Evolutionary conservation across 306 rosid species (phyloP).

Genomic region (Vicia faba): DNA sequence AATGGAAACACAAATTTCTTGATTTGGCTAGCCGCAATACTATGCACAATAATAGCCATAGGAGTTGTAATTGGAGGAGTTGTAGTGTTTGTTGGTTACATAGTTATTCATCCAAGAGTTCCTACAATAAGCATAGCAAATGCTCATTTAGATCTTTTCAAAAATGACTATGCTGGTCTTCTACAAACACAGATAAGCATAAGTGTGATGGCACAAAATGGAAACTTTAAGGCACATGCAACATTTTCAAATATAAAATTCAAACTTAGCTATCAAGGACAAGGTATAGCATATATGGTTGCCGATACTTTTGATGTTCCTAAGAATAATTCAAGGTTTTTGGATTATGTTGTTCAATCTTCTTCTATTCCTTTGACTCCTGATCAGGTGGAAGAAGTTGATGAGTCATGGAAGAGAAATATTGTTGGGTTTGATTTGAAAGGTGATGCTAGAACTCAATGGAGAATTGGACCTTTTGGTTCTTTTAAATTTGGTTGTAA

Average conservation of each 20-base stretch:
- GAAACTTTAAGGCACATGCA: constrained; percentile 71
- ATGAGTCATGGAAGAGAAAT: constrained; percentile 51
- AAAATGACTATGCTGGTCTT: constrained; percentile 50
- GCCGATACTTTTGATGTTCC: constrained; percentile 52
- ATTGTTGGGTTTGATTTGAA: constrained; percentile 50
- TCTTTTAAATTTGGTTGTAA: constrained; percentile 59
- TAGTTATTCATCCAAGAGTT: constrained; percentile 69
- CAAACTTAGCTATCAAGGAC: constrained; percentile 53
- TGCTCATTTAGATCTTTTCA: constrained; percentile 57
- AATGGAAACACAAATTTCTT: constrained; percentile 50
- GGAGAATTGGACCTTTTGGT: constrained; percentile 68
- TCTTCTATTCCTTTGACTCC: constrained; percentile 58
- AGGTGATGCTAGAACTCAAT: constrained; percentile 56
- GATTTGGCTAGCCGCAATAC: constrained; percentile 61
- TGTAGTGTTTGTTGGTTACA: constrained; percentile 56
- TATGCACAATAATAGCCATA: constrained; percentile 66
- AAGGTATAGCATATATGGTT: constrained; percentile 48
- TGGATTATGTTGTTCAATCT: constrained; percentile 52
- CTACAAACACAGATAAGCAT: constrained; percentile 58
- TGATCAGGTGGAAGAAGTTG: constrained; percentile 49
- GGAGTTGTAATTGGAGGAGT: constrained; percentile 61
- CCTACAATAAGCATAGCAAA: constrained; percentile 56
- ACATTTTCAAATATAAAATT: constrained; percentile 59
- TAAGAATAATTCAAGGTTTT: constrained; percentile 46
- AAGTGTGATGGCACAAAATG: constrained; percentile 63